Evolutionary conservation across 2,329 filamentous ascomycete species (phyloP).

Genomic region (Septoria petroselini): DNA sequence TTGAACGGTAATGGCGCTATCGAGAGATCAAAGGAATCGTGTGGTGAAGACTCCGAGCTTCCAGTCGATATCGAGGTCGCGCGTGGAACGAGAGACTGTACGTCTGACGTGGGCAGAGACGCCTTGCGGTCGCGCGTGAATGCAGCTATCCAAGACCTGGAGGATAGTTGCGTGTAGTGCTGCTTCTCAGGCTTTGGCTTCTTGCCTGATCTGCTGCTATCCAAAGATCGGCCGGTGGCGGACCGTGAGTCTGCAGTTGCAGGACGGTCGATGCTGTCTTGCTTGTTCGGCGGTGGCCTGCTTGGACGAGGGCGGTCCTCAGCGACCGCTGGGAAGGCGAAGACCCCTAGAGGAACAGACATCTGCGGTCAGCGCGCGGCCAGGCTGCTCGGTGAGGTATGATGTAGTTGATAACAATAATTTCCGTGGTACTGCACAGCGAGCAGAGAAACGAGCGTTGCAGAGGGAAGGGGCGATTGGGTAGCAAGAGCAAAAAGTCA

Average conservation of each 20-base stretch:
- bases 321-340: slow-evolving; percentile 26
- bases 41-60: slow-evolving; percentile 20
- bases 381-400: slow-evolving; percentile 20
- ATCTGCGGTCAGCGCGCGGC: slow-evolving; percentile 30
- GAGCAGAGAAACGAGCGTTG: slow-evolving; percentile 18
- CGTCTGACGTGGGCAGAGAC: slow-evolving; percentile 15
- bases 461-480: slow-evolving; percentile 7
- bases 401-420: slow-evolving; percentile 22
- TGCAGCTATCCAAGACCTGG: slow-evolving; percentile 24
- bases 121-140: slow-evolving; percentile 19
- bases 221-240: slow-evolving; percentile 19
- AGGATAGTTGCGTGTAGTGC: slow-evolving; percentile 18
- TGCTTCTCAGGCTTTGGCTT: slow-evolving; percentile 21
- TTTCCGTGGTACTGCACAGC: slow-evolving; percentile 18
- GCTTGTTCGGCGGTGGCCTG: slow-evolving; percentile 17
- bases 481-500: slow-evolving; percentile 12
- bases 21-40: slow-evolving; percentile 26
- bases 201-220: slow-evolving; percentile 14
- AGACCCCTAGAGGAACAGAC: slow-evolving; percentile 27
- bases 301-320: slow-evolving; percentile 18
- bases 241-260: slow-evolving; percentile 17
- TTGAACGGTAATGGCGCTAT: slow-evolving; percentile 8
- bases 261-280: slow-evolving; percentile 13
- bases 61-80: slow-evolving; percentile 15
- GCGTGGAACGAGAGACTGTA: slow-evolving; percentile 9